Evolutionary conservation across 1,284 basidiomycete species (phyloP), one percentile per base, ranked within the genome.

Genomic region (Trametes versicolor): DNA sequence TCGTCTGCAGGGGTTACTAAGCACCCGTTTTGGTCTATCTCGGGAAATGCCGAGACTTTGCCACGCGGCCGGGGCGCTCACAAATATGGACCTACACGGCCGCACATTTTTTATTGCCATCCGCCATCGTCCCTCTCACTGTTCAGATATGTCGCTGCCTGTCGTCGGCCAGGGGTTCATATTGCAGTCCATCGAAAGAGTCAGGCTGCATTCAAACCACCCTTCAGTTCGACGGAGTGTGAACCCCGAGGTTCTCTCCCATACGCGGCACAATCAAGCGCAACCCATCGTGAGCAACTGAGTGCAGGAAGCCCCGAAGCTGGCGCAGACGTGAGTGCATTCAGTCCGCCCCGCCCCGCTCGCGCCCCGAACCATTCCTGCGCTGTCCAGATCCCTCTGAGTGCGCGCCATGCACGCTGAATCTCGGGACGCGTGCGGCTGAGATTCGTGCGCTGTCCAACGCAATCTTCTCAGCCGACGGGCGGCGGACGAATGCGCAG

Each of bases 81-180:
- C 59, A 61, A 65, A 61, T 65, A 65, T 65, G 63, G 63, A 65
- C 63, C 63, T 65, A 65, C 63, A 65, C 47, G 21, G 36, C 13
- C 51, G 29, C 56, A 21, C 60, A 50, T 25, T 57, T 47, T 55
- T 19, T 36, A 51, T 32, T 29, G 37, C 27, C 48, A 48, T 25
- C 25, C 27, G 15, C 25, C 25, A 27, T 19, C 37, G 6, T 12
- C 9, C 25, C 47, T 7, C 23, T 25, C 21, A 27, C n/a, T n/a
- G n/a, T n/a, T 32, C 23, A 49, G 48, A 25, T 1, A 49, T 49
- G 25, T 25, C n/a, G 12, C 27, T 49, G 25, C 48, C 15, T 29
- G 25, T 15, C 13, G 48, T n/a, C 19, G 17, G 19, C 41, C 41
- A 43, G 19, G 41, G 41, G 41, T 4, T 12, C 13, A 6, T 13